A percentile compares a stretch with the other conserved stretches of the same genome.
Evolutionary conservation across 805 yeast species (phyloP).

Genomic region (Ogataea philodendri): DNA sequence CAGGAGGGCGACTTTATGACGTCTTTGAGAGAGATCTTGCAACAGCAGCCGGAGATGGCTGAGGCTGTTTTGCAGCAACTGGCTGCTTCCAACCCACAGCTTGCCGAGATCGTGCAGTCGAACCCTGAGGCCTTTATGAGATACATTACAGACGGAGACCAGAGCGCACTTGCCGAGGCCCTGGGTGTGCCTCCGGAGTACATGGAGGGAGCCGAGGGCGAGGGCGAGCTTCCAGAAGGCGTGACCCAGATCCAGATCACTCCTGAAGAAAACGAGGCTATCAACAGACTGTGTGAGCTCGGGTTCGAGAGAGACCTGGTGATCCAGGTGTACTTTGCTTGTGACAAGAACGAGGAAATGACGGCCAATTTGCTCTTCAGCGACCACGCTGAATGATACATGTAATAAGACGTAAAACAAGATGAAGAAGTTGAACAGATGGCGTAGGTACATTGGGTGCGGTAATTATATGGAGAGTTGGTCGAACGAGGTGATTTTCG

Average conservation of each 20-base stretch:
- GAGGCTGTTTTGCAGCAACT: slow-evolving; percentile 81
- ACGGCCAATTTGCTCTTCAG: slow-evolving; percentile 89
- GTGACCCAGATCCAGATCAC: slow-evolving; percentile 60
- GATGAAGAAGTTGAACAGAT: not conserved
- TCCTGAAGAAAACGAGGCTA: slow-evolving; percentile 85
- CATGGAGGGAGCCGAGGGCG: slow-evolving; percentile 34
- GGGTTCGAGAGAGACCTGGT: slow-evolving; percentile 90
- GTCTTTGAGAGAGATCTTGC: slow-evolving; percentile 72
- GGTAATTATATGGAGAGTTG: slow-evolving; percentile 5
- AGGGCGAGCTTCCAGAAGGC: slow-evolving; percentile 42
- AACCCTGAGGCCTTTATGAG: slow-evolving; percentile 90
- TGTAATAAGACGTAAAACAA: slow-evolving; percentile 3
- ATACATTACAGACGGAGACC: slow-evolving; percentile 63
- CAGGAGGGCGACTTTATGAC: slow-evolving; percentile 41
- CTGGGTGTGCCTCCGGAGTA: slow-evolving; percentile 41
- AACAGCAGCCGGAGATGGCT: slow-evolving; percentile 83
- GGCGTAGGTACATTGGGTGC: slow-evolving; percentile 1
- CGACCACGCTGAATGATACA: slow-evolving; percentile 41
- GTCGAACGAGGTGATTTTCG: slow-evolving; percentile 8
- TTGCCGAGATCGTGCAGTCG: slow-evolving; percentile 72
- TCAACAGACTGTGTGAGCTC: slow-evolving; percentile 81
- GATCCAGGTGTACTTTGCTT: slow-evolving; percentile 92
- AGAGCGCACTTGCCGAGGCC: slow-evolving; percentile 47
- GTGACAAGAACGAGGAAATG: slow-evolving; percentile 95
- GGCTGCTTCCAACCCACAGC: slow-evolving; percentile 78